Evolutionary conservation across 78 protist species (phyloP).

Genomic region (Paratrimastix pyriformis): DNA sequence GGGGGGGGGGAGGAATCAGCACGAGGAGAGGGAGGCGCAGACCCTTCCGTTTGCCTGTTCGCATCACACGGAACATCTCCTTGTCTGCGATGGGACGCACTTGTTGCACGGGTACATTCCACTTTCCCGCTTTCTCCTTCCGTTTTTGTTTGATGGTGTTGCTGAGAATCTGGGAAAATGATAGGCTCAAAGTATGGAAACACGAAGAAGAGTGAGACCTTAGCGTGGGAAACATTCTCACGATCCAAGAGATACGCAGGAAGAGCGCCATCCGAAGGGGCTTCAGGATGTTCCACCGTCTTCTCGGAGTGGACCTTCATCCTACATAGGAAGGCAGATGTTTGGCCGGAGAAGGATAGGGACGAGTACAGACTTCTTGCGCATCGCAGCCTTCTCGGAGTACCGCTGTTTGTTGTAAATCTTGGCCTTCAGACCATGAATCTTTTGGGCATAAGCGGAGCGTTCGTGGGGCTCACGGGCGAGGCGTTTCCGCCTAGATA

Average conservation of each 20-base stretch:
- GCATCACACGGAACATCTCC: slow-evolving; percentile 88
- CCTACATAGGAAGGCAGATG: neutral
- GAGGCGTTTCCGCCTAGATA: slow-evolving; percentile 73
- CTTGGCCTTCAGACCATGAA: slow-evolving; percentile 87
- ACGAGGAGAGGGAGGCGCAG: neutral
- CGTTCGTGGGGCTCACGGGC: slow-evolving; percentile 77
- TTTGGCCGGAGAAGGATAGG: too few relatives aligned
- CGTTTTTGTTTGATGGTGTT: slow-evolving; percentile 95
- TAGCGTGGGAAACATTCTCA: slow-evolving; percentile 80
- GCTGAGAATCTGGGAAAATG: slow-evolving; percentile 38
- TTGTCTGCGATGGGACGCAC: slow-evolving; percentile 79
- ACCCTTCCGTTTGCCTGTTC: slow-evolving; percentile 88
- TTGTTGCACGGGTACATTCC: slow-evolving; percentile 95
- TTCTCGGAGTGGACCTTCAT: slow-evolving; percentile 83
- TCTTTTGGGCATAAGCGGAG: slow-evolving; percentile 71
- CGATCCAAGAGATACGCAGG: slow-evolving; percentile 95
- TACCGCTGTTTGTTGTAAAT: slow-evolving; percentile 75
- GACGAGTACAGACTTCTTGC: slow-evolving; percentile 4
- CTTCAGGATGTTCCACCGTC: slow-evolving; percentile 50
- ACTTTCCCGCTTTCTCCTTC: slow-evolving; percentile 98
- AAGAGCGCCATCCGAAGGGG: slow-evolving; percentile 76
- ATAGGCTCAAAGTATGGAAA: too few relatives aligned
- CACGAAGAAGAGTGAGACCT: slow-evolving; percentile 43
- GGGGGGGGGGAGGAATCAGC: neutral
- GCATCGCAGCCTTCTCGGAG: slow-evolving; percentile 66